phyloP scores from a whole-genome alignment of 768 basidiomycete genomes.

The Podaxis pistillaris region DNA sequence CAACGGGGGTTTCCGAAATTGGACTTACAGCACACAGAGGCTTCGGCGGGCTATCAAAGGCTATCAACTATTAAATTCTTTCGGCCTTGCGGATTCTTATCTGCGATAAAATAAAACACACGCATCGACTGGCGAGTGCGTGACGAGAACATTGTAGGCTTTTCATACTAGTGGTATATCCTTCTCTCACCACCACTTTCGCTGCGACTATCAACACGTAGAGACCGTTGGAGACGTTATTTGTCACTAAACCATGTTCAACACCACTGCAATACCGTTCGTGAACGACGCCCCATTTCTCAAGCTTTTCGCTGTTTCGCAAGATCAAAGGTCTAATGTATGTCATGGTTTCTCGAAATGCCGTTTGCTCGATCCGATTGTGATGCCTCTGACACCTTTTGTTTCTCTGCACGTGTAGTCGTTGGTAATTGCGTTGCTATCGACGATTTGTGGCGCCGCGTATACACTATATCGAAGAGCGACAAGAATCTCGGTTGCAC shows the following conservation, averaged over 20 bases:
- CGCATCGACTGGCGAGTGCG: background rate
- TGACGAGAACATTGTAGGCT: background rate
- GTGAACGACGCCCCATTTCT: background rate
- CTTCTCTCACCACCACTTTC: background rate
- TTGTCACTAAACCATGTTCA: background rate
- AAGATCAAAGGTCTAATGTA: conserved; percentile 7
- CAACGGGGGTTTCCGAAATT: background rate
- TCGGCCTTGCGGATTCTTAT: background rate
- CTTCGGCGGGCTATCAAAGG: background rate
- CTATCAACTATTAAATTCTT: background rate
- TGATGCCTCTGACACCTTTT: background rate
- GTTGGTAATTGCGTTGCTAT: conserved; percentile 14
- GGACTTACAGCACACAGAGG: background rate
- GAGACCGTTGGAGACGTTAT: background rate
- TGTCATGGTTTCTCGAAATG: background rate
- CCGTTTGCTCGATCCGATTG: background rate
- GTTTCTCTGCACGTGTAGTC: conserved; percentile 12
- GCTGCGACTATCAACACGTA: background rate
- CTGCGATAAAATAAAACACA: background rate
- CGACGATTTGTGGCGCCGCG: conserved; percentile 20
- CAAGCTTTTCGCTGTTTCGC: conserved; percentile 3
- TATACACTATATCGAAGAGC: conserved; percentile 33
- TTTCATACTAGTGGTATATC: background rate
- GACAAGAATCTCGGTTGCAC: conserved; percentile 39
- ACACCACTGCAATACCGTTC: background rate